Conservation (phyloP, 2,329 filamentous ascomycete species). For the Thelonectria discophora region DNA sequence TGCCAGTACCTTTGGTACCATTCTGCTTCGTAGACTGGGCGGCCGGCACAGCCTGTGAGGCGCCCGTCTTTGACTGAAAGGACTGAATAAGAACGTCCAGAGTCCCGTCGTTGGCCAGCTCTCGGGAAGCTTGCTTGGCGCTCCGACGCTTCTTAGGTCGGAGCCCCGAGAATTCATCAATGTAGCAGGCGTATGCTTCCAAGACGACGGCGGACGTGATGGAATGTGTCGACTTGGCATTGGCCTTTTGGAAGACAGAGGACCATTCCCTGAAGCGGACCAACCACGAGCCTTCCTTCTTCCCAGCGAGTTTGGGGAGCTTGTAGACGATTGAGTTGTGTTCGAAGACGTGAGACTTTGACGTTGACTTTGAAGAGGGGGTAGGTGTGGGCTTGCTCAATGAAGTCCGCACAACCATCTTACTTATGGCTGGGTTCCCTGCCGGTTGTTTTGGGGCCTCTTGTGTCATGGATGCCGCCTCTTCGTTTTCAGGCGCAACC, state of each 20-base stretch:
- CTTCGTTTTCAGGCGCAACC: neutral
- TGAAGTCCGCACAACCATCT: constrained; percentile 22
- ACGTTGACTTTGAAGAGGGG: constrained; percentile 36
- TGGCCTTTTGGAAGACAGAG: constrained; percentile 43
- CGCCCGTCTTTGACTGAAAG: constrained; percentile 21
- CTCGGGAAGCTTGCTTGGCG: constrained; percentile 44
- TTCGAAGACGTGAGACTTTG: constrained; percentile 35
- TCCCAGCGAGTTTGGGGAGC: constrained; percentile 42
- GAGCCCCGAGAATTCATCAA: constrained; percentile 44
- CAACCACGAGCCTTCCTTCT: constrained; percentile 46
- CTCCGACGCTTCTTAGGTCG: constrained; percentile 46
- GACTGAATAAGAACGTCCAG: constrained; percentile 36
- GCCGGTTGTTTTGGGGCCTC: constrained; percentile 18
- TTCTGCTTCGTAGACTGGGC: constrained; percentile 18
- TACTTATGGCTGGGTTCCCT: constrained; percentile 29
- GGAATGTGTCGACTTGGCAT: constrained; percentile 32
- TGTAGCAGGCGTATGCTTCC: constrained; percentile 44
- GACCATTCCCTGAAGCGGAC: constrained; percentile 49
- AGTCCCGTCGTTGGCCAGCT: constrained; percentile 38
- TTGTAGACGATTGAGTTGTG: constrained; percentile 35
- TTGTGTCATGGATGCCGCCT: neutral
- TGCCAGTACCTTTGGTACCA: constrained; percentile 10
- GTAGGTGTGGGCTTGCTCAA: constrained; percentile 22
- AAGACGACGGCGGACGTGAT: constrained; percentile 39
- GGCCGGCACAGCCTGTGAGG: constrained; percentile 8